Conservation (phyloP, 345 rosid genomes). For the Syzygium oleosum region DNA sequence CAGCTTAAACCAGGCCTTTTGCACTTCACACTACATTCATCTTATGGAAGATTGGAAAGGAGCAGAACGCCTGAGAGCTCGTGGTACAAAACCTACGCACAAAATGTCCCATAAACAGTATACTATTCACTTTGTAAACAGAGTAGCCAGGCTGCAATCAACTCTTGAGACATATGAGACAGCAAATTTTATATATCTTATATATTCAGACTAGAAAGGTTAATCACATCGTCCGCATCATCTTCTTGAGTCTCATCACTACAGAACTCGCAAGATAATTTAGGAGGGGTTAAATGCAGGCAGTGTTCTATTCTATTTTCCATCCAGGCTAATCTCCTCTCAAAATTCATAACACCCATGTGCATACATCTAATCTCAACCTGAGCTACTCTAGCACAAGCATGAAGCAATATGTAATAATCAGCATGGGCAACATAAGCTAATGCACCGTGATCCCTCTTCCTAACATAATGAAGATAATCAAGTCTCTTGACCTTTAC, state of each 20-base stretch:
- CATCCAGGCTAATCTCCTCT: slow-evolving; percentile 74
- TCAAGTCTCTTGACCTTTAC: slow-evolving; percentile 42
- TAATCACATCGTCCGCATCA: slow-evolving; percentile 6
- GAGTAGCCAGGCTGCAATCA: neutral
- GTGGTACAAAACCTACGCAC: neutral
- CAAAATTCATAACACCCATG: slow-evolving; percentile 52
- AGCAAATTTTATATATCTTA: neutral
- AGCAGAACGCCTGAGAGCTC: neutral
- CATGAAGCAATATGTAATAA: slow-evolving; percentile 65
- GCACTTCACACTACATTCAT: neutral
- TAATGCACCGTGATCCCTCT: slow-evolving; percentile 40
- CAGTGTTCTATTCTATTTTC: slow-evolving; percentile 53
- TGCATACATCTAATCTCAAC: slow-evolving; percentile 64
- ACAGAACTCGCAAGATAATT: slow-evolving; percentile 35
- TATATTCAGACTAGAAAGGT: slow-evolving; percentile 13
- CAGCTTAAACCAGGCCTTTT: neutral
- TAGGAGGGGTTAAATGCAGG: slow-evolving; percentile 36
- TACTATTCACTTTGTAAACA: neutral
- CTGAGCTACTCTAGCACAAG: slow-evolving; percentile 52
- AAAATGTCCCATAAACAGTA: neutral
- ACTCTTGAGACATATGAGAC: neutral
- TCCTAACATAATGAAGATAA: slow-evolving; percentile 61
- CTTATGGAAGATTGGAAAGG: neutral
- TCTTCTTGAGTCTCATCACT: slow-evolving; percentile 11
- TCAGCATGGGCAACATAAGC: slow-evolving; percentile 67